Base-by-base conservation (phyloP, 2,329 filamentous ascomycete species). In the Sporothrix mexicana region DNA sequence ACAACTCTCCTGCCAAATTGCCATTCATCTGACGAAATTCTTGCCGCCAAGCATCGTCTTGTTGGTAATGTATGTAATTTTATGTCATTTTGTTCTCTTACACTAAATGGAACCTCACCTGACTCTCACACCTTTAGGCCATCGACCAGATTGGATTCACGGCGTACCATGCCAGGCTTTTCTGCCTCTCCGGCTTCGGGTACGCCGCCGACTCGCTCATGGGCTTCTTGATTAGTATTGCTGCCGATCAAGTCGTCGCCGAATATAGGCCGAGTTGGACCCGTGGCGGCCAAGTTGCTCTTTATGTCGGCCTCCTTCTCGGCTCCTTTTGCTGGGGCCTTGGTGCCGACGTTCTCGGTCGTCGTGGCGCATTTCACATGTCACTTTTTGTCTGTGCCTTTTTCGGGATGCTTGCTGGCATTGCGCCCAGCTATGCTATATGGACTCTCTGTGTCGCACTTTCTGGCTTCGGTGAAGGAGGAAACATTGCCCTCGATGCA, bases 141-240 rank as follows among this genome's bases (percentile, higher is more conserved):
- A 57, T 57, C 23, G 55, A 57, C 23, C 55, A 57, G 20, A 57
- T 57, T 23, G 55, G 55, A 12, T 57, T 57, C 55, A 57, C 55
- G 23, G 30, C 55, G 3, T 57, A 57, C 55, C 55, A 57, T 25
- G 55, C 30, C 10, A 57, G 30, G 20, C 55, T 57, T 4, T 57
- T 57, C 15, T 57, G 23, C 13, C 23, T 57, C 12, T 57, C 55
- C 1, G 55, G 55, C 12, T 57, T 57, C 23, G 55, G 55, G 20
- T 57, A 57, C 30, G 55, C 55, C 9, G 55, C 55, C 55, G 55
- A 57, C 20, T 57, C 55, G 23, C 23, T 57, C 20, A 57, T 57
- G 55, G 55, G 55, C 55, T 57, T 57, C 23, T 13, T 57, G 23
- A 57, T 57, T 13, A 57, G 55, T 23, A 25, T 57, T 23, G 23